Evolutionary conservation across 2,329 filamentous ascomycete genomes (phyloP), one percentile per base, ranked within the genome.

Genomic region (Mariannaea sp.): DNA sequence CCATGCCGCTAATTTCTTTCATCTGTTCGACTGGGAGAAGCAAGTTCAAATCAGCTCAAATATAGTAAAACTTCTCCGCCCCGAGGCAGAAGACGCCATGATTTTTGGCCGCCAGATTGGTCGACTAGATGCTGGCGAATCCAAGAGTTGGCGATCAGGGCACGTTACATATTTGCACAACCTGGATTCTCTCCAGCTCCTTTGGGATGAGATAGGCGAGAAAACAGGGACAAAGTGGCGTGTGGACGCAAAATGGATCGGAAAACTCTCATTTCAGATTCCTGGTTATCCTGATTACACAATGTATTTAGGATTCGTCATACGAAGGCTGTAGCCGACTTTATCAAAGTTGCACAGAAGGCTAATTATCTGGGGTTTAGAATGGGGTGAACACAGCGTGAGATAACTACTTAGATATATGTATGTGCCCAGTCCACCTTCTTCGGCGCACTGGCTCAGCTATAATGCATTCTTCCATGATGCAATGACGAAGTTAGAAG

Each of bases 81-180:
- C 29, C 0, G 38, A 14, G 10, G 29, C 46, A 2, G 22, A 42
- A 2, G 38, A 14, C 14, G n/a, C 5, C 1, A 27, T 49, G 29
- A 42, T 49, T 2, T 49, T 49, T 16, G 46, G 46, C 2, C 3
- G 46, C 5, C 46, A 49, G 14, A 35, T 49, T 35, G 46, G 46
- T 16, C 38, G 38, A 0, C 10, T 42, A 8, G 1, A 36, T 4
- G 38, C 46, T n/a, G 38, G 38, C 1, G 13, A 49, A 7, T 19
- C 41, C 14, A 35, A 3, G 8, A 35, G 17, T 9, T 27, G 5
- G 7, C 14, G 17, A 20, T 39, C 33, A 14, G 46, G 46, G 14
- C 14, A 16, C 16, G 9, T 19, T 10, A 20, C 30, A 8, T 42
- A 26, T 14, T 42, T 36, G 38, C 46, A 49, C 7, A 36, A 49